A percentile compares a stretch with the other conserved stretches of the same genome.
phyloP scores from a whole-genome alignment of 2,329 filamentous ascomycete genomes.

The Xylaria sp. region DNA sequence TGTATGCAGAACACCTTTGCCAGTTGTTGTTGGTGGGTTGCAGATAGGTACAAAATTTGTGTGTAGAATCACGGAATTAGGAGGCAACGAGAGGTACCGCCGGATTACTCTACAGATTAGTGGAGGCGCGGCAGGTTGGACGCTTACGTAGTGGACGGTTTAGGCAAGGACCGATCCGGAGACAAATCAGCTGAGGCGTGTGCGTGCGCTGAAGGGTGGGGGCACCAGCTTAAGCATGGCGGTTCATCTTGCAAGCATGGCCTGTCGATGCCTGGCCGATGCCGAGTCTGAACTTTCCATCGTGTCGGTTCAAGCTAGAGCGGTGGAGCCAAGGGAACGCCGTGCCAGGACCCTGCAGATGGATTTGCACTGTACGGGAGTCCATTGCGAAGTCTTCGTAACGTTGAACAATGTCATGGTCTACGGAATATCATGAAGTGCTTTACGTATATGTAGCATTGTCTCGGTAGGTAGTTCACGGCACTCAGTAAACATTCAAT shows the following conservation, averaged over 20 bases:
- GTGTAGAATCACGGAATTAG: neutral
- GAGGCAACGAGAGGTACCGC: neutral
- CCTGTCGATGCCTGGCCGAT: neutral
- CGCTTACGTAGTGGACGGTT: neutral
- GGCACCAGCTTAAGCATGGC: too few relatives aligned
- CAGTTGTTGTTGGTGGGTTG: neutral
- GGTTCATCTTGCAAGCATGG: neutral
- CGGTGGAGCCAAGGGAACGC: neutral
- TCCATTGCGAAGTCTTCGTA: neutral
- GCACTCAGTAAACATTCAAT: too few relatives aligned
- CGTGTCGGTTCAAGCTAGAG: neutral
- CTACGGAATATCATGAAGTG: too few relatives aligned
- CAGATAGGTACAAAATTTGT: neutral
- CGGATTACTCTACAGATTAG: neutral
- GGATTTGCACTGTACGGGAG: neutral
- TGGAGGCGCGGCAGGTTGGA: neutral
- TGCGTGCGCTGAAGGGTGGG: too few relatives aligned
- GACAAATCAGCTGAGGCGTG: neutral
- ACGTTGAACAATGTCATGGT: too few relatives aligned
- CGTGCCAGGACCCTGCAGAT: neutral
- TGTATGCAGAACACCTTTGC: too few relatives aligned
- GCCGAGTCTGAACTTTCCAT: neutral
- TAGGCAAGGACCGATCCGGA: neutral
- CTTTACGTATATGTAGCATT: too few relatives aligned
- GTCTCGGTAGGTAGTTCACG: too few relatives aligned